phyloP scores from a whole-genome alignment of 495 filamentous ascomycete species.

The Tuber umbilicatum region DNA sequence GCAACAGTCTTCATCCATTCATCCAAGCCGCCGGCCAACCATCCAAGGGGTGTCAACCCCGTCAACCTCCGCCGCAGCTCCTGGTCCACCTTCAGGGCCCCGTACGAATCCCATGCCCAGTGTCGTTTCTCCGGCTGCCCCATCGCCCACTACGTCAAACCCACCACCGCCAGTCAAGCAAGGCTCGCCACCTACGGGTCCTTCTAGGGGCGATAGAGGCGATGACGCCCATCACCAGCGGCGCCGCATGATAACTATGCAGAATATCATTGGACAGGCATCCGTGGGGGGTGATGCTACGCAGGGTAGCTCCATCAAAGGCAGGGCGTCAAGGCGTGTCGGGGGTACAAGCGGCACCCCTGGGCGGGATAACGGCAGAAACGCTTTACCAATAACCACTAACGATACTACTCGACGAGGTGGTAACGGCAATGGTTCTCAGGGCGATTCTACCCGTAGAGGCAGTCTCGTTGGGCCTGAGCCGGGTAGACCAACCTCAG shows the following conservation, averaged over 20 bases:
- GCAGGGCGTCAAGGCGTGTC: slow-evolving; percentile 26
- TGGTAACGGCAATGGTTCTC: slow-evolving; percentile 14
- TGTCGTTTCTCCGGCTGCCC: neutral
- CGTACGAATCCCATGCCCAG: slow-evolving; percentile 8
- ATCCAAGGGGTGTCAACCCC: slow-evolving; percentile 27
- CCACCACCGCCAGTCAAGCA: slow-evolving; percentile 12
- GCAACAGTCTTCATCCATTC: slow-evolving; percentile 19
- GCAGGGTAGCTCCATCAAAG: slow-evolving; percentile 31
- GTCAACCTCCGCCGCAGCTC: neutral
- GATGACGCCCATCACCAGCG: slow-evolving; percentile 38
- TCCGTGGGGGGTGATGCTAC: slow-evolving; percentile 21
- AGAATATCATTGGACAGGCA: slow-evolving; percentile 33
- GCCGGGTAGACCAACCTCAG: slow-evolving; percentile 34
- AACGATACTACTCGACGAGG: slow-evolving; percentile 15
- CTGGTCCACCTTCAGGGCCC: slow-evolving; percentile 26
- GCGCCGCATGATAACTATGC: slow-evolving; percentile 38
- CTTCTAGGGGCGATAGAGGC: slow-evolving; percentile 25
- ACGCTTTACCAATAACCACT: neutral
- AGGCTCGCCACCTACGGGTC: slow-evolving; percentile 35
- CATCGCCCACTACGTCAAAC: slow-evolving; percentile 8
- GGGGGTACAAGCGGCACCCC: slow-evolving; percentile 22
- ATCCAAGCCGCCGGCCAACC: slow-evolving; percentile 28
- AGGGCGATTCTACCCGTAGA: slow-evolving; percentile 35
- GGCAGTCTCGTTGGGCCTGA: slow-evolving; percentile 40
- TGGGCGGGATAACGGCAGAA: slow-evolving; percentile 11